Conservation (phyloP, 257 asterid species). For the Rauvolfia tetraphylla region DNA sequence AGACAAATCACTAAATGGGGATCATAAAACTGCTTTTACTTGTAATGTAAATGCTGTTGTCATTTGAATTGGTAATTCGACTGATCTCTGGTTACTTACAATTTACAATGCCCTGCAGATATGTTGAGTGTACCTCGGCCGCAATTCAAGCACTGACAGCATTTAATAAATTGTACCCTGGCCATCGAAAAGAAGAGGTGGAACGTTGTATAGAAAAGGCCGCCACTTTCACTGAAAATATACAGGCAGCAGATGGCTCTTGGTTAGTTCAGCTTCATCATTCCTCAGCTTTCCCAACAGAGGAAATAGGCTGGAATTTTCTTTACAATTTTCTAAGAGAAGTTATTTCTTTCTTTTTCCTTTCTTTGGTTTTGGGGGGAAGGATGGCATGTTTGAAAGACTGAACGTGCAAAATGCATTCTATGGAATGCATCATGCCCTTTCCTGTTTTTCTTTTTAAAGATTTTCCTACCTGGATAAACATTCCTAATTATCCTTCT, state of each 20-base stretch:
- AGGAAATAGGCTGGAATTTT: background rate
- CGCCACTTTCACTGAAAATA: conserved; percentile 64
- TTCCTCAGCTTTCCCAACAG: conserved; percentile 8
- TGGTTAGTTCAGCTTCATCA: conserved; percentile 53
- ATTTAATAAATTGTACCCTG: conserved; percentile 79
- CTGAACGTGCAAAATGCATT: background rate
- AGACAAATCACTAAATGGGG: background rate
- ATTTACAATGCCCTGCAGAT: conserved; percentile 42
- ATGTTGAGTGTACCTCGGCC: conserved; percentile 97
- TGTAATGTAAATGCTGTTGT: background rate
- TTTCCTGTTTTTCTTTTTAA: background rate
- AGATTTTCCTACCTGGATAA: background rate
- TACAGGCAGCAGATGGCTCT: conserved; percentile 86
- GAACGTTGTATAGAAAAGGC: conserved; percentile 59
- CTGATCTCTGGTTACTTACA: background rate
- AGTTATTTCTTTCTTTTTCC: conserved; percentile 13
- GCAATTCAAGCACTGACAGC: conserved; percentile 78
- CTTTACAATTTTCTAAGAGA: conserved; percentile 9
- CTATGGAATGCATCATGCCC: background rate
- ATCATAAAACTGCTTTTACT: background rate
- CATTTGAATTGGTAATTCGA: background rate
- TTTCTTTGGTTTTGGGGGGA: background rate
- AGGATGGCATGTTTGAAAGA: background rate
- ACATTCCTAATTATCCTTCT: conserved; percentile 1
- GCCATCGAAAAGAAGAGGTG: conserved; percentile 74